phyloP scores from a whole-genome alignment of 1,284 basidiomycete species.

The Tilletia setariae region DNA sequence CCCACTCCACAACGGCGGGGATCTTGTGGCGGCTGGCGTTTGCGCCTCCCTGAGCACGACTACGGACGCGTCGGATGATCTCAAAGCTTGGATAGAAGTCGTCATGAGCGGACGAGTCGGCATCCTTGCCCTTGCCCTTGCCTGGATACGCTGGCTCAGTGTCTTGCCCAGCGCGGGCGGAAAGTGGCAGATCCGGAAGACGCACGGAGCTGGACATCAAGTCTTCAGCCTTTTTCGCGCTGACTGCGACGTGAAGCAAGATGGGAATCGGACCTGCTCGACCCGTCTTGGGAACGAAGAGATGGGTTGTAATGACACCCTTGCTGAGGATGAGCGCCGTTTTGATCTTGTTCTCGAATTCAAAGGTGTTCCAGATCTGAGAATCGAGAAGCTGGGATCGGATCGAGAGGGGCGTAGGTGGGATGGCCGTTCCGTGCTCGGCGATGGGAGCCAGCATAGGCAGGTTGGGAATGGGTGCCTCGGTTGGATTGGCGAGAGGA shows the following conservation, averaged over 20 bases:
- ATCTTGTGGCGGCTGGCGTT: not conserved
- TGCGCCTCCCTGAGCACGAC: not conserved
- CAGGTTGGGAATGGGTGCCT: not conserved
- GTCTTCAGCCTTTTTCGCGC: not conserved
- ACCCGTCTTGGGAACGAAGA: not conserved
- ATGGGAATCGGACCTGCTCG: not conserved
- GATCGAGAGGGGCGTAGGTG: not conserved
- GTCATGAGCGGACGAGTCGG: not conserved
- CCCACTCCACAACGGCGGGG: not conserved
- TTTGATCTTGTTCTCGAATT: not conserved
- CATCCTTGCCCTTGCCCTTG: slow-evolving; percentile 8
- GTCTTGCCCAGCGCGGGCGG: not conserved
- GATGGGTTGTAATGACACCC: not conserved
- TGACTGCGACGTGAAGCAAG: not conserved
- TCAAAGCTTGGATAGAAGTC: not conserved
- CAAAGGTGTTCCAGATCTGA: not conserved
- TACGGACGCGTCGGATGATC: not conserved
- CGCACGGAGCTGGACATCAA: not conserved
- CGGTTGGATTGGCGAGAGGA: not conserved
- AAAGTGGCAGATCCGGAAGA: not conserved
- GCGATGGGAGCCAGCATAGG: not conserved
- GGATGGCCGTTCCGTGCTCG: not conserved
- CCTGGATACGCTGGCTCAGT: not conserved
- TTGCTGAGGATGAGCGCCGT: slow-evolving; percentile 5
- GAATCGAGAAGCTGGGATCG: not conserved